Conservation (phyloP, 495 filamentous ascomycete genomes). For the Letharia columbiana region DNA sequence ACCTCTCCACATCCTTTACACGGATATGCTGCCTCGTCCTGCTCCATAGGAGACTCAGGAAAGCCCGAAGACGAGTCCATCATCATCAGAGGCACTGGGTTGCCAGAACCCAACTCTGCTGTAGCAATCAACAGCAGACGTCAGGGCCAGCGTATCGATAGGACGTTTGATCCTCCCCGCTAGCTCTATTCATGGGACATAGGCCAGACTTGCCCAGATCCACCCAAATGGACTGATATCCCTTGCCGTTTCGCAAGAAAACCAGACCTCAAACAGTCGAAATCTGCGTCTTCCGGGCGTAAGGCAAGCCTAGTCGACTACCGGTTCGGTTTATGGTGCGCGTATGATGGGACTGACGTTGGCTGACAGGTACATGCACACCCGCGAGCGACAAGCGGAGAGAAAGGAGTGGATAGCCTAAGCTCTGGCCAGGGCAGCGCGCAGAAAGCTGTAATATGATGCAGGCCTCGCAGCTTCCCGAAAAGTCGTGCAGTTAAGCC, state of each 20-base stretch:
- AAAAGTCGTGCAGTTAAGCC: not conserved
- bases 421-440: constrained; percentile 14
- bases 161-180: constrained; percentile 22
- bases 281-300: constrained; percentile 7
- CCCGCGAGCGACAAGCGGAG: constrained; percentile 28
- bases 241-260: constrained; percentile 7
- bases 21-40: constrained; percentile 78
- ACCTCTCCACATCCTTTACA: constrained; percentile 99
- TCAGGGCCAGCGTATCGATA: constrained; percentile 23
- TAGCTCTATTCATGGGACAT: constrained; percentile 23
- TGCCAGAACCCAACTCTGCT: constrained; percentile 18
- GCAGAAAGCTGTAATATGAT: constrained; percentile 1
- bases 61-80: constrained; percentile 57
- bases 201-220: constrained; percentile 20
- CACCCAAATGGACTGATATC: constrained; percentile 11
- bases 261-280: constrained; percentile 9
- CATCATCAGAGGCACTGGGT: constrained; percentile 12
- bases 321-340: constrained; percentile 16
- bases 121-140: constrained; percentile 18
- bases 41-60: constrained; percentile 75
- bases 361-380: constrained; percentile 19
- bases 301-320: constrained; percentile 17
- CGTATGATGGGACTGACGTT: constrained; percentile 18
- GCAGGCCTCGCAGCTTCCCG: constrained; percentile 10
- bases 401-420: constrained; percentile 26